Evolutionary conservation across 2,329 filamentous ascomycete species (phyloP), one percentile per base, ranked within the genome.

Genomic region (Penicillium sp.): DNA sequence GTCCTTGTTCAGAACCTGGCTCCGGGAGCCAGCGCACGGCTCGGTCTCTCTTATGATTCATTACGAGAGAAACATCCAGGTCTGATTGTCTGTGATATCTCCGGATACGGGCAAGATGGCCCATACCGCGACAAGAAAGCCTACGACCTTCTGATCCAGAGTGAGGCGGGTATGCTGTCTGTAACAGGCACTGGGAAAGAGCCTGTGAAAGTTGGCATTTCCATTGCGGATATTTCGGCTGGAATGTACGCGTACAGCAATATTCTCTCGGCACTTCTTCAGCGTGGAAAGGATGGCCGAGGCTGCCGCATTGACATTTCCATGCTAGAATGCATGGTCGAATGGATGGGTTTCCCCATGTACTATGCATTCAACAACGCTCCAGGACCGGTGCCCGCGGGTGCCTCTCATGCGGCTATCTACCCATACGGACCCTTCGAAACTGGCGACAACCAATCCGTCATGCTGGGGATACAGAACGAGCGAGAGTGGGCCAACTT

Each of bases 381-480:
- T 3, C 57, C 74, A 0, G 69, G 73, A 0, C 80, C 80, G 0
- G 66, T 67, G 1, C 73, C 78, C 2, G 75, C 75, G 0, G 81
- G 82, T 1, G 81, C 81, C 0, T 77, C 79, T 1, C 82, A 84
- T 55, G 80, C 81, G 0, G 70, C 78, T 0, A 81, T 84, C 5
- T 84, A 83, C 55, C 82, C 82, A 0, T 84, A 84, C 45, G 81
- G 81, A 0, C 81, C 81, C 0, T 84, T 84, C 44, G 68, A 77
- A 34, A 78, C 80, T 0, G 77, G 77, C 0, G 75, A 76, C 9
- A 76, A 75, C 0, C 74, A 74, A 0, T 75, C 77, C 0, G 81
- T 84, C 13, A 83, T 83, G 79, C 66, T 84, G 4, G 82, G 81
- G 0, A 75, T 84, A 21, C 82, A 85, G 60, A 84, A 84, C 54